These are phyloP conservation scores for Mycena kentingensis DNA, from an alignment of 768 basidiomycete genomes.

Conservation along the genomic window DNA sequence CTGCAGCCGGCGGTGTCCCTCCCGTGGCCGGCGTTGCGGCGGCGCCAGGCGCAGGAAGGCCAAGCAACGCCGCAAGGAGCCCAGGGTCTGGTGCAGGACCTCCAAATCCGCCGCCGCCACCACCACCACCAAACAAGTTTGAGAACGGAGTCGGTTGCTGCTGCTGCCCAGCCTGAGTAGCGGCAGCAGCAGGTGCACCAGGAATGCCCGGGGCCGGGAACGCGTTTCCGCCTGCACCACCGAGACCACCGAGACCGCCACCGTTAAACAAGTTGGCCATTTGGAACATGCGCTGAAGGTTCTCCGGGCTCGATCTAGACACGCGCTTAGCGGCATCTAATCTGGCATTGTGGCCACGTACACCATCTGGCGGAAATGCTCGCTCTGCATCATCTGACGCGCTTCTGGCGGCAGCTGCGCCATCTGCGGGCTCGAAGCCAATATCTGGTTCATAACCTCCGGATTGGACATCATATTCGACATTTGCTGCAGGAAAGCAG, in stretches of 20 bases:
- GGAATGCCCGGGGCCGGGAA: slow-evolving; percentile 70
- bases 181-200: slow-evolving; percentile 30
- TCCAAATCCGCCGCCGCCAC: not conserved
- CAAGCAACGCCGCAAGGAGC: slow-evolving; percentile 19
- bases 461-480: slow-evolving; percentile 84
- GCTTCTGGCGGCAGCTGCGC: slow-evolving; percentile 78
- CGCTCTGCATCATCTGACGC: slow-evolving; percentile 75
- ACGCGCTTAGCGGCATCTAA: slow-evolving; percentile 1
- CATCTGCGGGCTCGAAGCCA: slow-evolving; percentile 79
- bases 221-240: slow-evolving; percentile 30
- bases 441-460: slow-evolving; percentile 83
- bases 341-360: slow-evolving; percentile 34
- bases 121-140: slow-evolving; percentile 26
- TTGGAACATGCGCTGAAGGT: slow-evolving; percentile 72
- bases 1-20: slow-evolving; percentile 21
- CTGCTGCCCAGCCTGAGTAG: slow-evolving; percentile 27
- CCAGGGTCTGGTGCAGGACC: slow-evolving; percentile 14
- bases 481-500: slow-evolving; percentile 88
- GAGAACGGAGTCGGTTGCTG: slow-evolving; percentile 28
- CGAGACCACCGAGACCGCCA: too few species aligned
- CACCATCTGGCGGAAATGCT: slow-evolving; percentile 76
- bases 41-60: slow-evolving; percentile 15
- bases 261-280: slow-evolving; percentile 62
- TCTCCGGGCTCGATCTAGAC: slow-evolving; percentile 72
- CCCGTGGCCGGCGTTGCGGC: slow-evolving; percentile 26